Evolutionary conservation across 257 asterid genomes (phyloP).

Genomic region (Solanum tarijense): DNA sequence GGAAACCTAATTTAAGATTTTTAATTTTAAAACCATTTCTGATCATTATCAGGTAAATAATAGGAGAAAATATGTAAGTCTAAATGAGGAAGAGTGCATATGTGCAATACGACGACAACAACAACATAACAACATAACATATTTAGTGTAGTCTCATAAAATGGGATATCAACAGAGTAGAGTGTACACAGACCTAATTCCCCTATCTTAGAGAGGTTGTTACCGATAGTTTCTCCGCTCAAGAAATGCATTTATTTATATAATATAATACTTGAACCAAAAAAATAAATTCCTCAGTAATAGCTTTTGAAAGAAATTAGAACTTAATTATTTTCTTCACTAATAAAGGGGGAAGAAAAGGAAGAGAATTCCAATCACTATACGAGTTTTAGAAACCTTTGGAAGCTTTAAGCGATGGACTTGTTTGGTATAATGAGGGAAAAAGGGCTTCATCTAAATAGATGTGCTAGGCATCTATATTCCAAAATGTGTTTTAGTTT

Average conservation of each 20-base stretch:
- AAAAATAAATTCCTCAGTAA: background rate
- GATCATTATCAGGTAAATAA: background rate
- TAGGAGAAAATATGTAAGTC: background rate
- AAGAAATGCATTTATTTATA: background rate
- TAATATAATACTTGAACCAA: background rate
- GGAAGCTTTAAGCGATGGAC: background rate
- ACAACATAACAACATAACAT: background rate
- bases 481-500: background rate
- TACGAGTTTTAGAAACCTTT: background rate
- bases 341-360: background rate
- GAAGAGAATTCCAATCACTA: background rate
- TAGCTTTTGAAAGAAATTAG: background rate
- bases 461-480: background rate
- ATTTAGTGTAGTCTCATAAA: background rate
- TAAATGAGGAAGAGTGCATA: background rate
- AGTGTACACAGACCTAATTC: background rate
- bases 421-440: background rate
- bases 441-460: background rate
- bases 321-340: background rate
- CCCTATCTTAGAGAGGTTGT: background rate
- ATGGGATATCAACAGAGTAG: rapidly evolving
- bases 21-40: background rate
- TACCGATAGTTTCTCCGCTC: background rate
- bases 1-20: background rate
- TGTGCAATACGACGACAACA: no score